Evolutionary conservation across 2,329 filamentous ascomycete genomes (phyloP).

Genomic region (Microcera coccophila): DNA sequence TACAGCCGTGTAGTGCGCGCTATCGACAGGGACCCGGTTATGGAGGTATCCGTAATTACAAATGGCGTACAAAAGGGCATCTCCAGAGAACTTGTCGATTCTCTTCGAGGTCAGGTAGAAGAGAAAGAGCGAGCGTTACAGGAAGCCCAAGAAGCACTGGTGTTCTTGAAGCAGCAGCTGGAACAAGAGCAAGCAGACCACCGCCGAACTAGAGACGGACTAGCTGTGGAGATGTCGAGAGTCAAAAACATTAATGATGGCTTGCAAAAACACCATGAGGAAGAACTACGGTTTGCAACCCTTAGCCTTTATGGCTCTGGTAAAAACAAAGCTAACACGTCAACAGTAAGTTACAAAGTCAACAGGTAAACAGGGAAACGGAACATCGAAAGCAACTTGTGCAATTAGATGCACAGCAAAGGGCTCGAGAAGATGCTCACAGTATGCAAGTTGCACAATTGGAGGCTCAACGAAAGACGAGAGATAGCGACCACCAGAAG

Average conservation of each 20-base stretch:
- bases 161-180: constrained; percentile 50
- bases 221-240: constrained; percentile 34
- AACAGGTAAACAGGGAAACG: constrained; percentile 27
- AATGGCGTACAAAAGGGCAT: constrained; percentile 84
- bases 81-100: constrained; percentile 89
- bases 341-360: constrained; percentile 30
- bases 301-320: background rate
- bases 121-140: constrained; percentile 59
- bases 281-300: constrained; percentile 53
- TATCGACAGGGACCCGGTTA: constrained; percentile 83
- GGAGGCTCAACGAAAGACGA: constrained; percentile 16
- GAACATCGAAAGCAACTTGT: constrained; percentile 27
- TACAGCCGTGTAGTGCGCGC: constrained; percentile 80
- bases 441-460: constrained; percentile 25
- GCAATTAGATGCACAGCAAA: constrained; percentile 29
- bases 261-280: constrained; percentile 65
- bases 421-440: constrained; percentile 23
- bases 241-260: constrained; percentile 66
- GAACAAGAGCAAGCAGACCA: constrained; percentile 73
- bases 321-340: constrained; percentile 14
- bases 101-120: constrained; percentile 70
- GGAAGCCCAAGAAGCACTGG: constrained; percentile 43
- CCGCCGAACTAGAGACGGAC: constrained; percentile 57
- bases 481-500: constrained; percentile 36
- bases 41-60: constrained; percentile 76